These are phyloP conservation scores for Vanrija sp. DNA, from an alignment of 1,284 basidiomycete genomes.

Conservation along the genomic window DNA sequence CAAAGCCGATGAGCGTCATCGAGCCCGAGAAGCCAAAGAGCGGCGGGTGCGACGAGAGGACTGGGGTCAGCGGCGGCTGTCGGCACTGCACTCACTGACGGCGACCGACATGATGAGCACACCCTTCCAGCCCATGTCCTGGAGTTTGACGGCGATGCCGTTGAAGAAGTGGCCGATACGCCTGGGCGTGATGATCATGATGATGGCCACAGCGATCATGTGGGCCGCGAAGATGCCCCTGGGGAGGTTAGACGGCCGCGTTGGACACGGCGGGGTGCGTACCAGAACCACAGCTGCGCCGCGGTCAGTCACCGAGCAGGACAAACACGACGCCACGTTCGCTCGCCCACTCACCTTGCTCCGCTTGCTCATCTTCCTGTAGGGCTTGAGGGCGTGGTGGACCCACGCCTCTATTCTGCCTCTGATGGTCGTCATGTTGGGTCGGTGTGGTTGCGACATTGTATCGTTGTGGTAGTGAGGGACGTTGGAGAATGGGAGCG, in stretches of 20 bases:
- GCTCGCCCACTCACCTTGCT: slow-evolving; percentile 29
- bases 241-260: neutral
- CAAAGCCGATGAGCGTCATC: slow-evolving; percentile 46
- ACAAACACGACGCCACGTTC: neutral
- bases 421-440: neutral
- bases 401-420: neutral
- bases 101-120: slow-evolving; percentile 32
- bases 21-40: slow-evolving; percentile 45
- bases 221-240: slow-evolving; percentile 28
- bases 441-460: neutral
- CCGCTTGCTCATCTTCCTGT: slow-evolving; percentile 28
- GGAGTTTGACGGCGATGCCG: slow-evolving; percentile 26
- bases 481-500: neutral
- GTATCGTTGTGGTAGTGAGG: neutral
- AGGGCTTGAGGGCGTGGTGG: slow-evolving; percentile 6
- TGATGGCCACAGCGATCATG: slow-evolving; percentile 22
- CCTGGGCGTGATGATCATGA: slow-evolving; percentile 41
- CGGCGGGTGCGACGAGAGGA: slow-evolving; percentile 45
- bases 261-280: neutral
- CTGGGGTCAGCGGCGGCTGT: slow-evolving; percentile 16
- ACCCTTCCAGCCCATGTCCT: slow-evolving; percentile 35
- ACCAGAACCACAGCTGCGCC: slow-evolving; percentile 29
- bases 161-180: slow-evolving; percentile 44
- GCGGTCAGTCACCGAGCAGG: neutral
- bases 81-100: slow-evolving; percentile 29